Evolutionary conservation across 2,329 filamentous ascomycete genomes (phyloP).

Genomic region (Monosporascus sp.): DNA sequence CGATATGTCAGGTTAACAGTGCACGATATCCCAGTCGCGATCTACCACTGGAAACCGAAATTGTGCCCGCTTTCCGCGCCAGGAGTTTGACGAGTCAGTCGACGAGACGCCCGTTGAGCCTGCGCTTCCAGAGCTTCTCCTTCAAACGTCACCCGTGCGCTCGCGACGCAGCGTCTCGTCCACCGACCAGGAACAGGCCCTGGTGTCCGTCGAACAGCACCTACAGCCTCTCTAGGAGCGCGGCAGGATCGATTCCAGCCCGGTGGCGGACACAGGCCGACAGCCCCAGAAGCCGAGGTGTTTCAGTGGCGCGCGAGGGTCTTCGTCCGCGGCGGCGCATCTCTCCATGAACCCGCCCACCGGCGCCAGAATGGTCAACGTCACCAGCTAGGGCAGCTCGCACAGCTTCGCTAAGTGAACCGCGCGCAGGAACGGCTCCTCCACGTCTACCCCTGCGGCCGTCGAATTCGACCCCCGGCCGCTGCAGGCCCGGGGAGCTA

Average conservation of each 20-base stretch:
- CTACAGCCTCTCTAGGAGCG: neutral
- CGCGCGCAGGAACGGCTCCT: neutral
- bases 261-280: neutral
- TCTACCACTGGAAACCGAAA: no score
- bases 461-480: neutral
- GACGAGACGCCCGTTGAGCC: neutral
- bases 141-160: neutral
- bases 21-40: no score
- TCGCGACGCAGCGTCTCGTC: neutral
- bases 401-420: neutral
- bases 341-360: neutral
- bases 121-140: neutral
- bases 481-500: neutral
- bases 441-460: neutral
- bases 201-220: neutral
- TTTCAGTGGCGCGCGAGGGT: neutral
- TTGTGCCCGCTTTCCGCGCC: no score
- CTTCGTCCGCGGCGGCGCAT: neutral
- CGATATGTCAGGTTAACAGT: no score
- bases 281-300: neutral
- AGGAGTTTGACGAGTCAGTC: no score
- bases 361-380: neutral
- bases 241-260: conserved; percentile 1
- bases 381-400: conserved; percentile 5
- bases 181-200: conserved; percentile 4